These are phyloP conservation scores for Eimeria tenella DNA, from an alignment of 169 alveolate genomes.

Conservation along the genomic window DNA sequence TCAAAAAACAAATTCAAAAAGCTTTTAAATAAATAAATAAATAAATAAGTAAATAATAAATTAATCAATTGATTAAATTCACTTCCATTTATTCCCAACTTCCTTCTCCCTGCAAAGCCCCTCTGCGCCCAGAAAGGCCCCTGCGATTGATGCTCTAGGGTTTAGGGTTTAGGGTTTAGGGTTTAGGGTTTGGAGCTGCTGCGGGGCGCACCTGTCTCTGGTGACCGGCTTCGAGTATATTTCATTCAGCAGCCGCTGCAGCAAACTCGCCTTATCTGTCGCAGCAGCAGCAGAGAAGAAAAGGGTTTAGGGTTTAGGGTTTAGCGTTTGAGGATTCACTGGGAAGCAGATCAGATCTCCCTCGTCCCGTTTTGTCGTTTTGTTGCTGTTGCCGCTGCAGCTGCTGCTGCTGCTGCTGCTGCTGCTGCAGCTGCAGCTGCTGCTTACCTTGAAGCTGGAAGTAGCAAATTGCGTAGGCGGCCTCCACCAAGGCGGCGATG, in stretches of 20 bases:
- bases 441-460: slow-evolving; percentile 40
- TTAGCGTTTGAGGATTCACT: too few species aligned
- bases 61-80: too few species aligned
- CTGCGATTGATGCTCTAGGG: too few species aligned
- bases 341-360: too few species aligned
- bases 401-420: not conserved
- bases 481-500: slow-evolving; percentile 7
- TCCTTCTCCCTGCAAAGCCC: not conserved
- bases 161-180: too few species aligned
- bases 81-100: not conserved
- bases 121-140: not conserved
- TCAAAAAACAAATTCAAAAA: not conserved
- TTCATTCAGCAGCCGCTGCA: slow-evolving; percentile 3
- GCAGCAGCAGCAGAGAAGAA: not conserved
- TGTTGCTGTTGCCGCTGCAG: not conserved
- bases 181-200: not conserved
- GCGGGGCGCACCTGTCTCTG: not conserved
- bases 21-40: not conserved
- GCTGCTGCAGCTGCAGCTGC: not conserved
- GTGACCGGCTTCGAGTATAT: not conserved
- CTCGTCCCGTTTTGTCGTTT: too few species aligned
- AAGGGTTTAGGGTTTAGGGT: not conserved
- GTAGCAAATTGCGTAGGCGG: slow-evolving; percentile 57
- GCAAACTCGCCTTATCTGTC: not conserved
- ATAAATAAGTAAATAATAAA: not conserved